Evolutionary conservation across 345 rosid species (phyloP).

Genomic region (Rhodamnia argentea): DNA sequence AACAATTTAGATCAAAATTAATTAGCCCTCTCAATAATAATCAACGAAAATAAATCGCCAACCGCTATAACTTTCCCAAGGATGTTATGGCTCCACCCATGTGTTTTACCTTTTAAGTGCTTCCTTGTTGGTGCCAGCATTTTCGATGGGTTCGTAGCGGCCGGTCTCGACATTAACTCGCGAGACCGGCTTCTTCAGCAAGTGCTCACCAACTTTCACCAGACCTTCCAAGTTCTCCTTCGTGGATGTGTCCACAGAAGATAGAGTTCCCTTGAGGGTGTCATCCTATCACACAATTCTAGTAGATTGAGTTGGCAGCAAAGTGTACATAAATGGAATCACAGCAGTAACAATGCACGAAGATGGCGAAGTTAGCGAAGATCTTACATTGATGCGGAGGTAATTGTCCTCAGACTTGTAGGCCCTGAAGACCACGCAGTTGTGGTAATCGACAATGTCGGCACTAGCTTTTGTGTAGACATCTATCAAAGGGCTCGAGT

Average conservation of each 20-base stretch:
- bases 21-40: background rate
- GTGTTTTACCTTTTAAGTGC: slow-evolving; percentile 37
- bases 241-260: slow-evolving; percentile 38
- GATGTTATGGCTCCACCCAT: background rate
- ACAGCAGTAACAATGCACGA: background rate
- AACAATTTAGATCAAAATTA: background rate
- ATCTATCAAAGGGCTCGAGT: slow-evolving; percentile 42
- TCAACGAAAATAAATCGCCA: background rate
- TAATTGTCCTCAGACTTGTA: slow-evolving; percentile 43
- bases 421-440: slow-evolving; percentile 38
- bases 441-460: slow-evolving; percentile 59
- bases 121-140: slow-evolving; percentile 36
- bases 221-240: slow-evolving; percentile 40
- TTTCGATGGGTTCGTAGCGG: slow-evolving; percentile 29
- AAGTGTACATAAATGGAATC: background rate
- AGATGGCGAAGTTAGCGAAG: background rate
- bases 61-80: background rate
- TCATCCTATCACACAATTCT: slow-evolving; percentile 21
- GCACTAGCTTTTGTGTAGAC: slow-evolving; percentile 30
- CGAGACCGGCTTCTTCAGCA: slow-evolving; percentile 29
- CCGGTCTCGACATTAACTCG: slow-evolving; percentile 41
- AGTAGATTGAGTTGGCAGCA: background rate
- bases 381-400: slow-evolving; percentile 53
- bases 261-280: slow-evolving; percentile 27
- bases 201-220: slow-evolving; percentile 26